A percentile compares a stretch with the other conserved stretches of the same genome.
phyloP scores from a whole-genome alignment of 2,329 filamentous ascomycete species.

The Phaeosphaeriaceae sp. region DNA sequence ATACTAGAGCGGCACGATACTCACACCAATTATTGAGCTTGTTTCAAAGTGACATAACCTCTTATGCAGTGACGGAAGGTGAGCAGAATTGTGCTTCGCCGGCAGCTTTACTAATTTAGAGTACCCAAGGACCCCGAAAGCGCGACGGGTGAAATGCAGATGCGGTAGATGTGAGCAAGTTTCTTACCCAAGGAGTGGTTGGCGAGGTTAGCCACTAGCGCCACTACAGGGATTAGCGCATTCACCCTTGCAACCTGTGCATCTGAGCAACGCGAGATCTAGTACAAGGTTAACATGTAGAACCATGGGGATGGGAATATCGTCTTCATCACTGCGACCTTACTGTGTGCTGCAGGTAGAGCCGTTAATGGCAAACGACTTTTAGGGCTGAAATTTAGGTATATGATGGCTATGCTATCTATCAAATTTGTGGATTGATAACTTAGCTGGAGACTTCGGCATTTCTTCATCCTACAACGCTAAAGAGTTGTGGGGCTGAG shows the following conservation, averaged over 20 bases:
- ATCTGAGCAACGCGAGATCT: too few species aligned
- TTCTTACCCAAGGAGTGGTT: constrained; percentile 32
- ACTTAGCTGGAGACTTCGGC: too few species aligned
- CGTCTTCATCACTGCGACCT: neutral
- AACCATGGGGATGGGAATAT: neutral
- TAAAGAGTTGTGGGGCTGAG: too few species aligned
- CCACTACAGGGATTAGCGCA: constrained; percentile 17
- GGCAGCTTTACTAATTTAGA: constrained; percentile 25
- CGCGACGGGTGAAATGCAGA: constrained; percentile 12
- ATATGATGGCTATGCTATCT: too few species aligned
- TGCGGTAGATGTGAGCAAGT: constrained; percentile 37
- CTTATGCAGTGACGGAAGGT: constrained; percentile 25
- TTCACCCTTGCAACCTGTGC: constrained; percentile 13
- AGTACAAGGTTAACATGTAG: too few species aligned
- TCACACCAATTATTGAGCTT: constrained; percentile 28
- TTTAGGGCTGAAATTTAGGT: too few species aligned
- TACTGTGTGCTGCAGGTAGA: neutral
- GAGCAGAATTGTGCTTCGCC: constrained; percentile 27
- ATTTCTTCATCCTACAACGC: too few species aligned
- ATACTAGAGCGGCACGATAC: constrained; percentile 11
- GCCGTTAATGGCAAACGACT: too few species aligned
- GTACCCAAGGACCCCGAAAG: constrained; percentile 8
- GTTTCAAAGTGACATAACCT: constrained; percentile 13
- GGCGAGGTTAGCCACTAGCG: constrained; percentile 22
- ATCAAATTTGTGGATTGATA: too few species aligned